phyloP scores from a whole-genome alignment of 1,139 yeast species.

The Suhomyces taliae region DNA sequence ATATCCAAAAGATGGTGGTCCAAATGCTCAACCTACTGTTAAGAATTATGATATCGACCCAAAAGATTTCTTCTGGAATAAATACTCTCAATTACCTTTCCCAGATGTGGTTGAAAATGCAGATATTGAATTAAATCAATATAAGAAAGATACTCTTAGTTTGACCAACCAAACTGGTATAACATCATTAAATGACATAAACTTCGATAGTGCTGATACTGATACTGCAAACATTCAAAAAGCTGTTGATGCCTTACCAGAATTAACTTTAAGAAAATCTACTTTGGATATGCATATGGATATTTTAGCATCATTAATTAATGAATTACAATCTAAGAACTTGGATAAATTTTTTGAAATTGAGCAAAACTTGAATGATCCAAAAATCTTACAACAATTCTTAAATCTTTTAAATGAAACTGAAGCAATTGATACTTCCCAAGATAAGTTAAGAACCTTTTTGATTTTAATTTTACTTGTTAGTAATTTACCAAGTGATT shows the following conservation, averaged over 20 bases:
- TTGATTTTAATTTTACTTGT: conserved; percentile 62
- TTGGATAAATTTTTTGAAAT: conserved; percentile 90
- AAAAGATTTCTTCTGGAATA: conserved; percentile 86
- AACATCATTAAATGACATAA: conserved; percentile 67
- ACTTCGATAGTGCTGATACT: conserved; percentile 53
- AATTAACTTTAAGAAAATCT: conserved; percentile 81
- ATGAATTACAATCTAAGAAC: conserved; percentile 79
- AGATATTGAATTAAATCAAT: conserved; percentile 74
- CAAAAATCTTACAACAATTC: conserved; percentile 60
- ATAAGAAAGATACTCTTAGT: conserved; percentile 85
- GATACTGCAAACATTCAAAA: conserved; percentile 80
- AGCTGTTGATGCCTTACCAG: conserved; percentile 91
- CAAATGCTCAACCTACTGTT: conserved; percentile 33
- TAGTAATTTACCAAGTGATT: conserved; percentile 59
- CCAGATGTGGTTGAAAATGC: conserved; percentile 98
- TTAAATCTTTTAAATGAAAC: conserved; percentile 47
- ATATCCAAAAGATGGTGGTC: conserved; percentile 26
- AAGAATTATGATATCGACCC: conserved; percentile 87
- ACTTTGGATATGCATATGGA: conserved; percentile 97
- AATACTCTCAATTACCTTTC: conserved; percentile 84
- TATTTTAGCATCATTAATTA: conserved; percentile 79
- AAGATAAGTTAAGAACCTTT: conserved; percentile 86
- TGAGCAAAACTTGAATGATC: conserved; percentile 73
- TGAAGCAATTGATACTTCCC: conserved; percentile 54
- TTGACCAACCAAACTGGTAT: conserved; percentile 81